Conservation (phyloP, 2,329 filamentous ascomycete genomes). For the Akanthomyces lecanii region DNA sequence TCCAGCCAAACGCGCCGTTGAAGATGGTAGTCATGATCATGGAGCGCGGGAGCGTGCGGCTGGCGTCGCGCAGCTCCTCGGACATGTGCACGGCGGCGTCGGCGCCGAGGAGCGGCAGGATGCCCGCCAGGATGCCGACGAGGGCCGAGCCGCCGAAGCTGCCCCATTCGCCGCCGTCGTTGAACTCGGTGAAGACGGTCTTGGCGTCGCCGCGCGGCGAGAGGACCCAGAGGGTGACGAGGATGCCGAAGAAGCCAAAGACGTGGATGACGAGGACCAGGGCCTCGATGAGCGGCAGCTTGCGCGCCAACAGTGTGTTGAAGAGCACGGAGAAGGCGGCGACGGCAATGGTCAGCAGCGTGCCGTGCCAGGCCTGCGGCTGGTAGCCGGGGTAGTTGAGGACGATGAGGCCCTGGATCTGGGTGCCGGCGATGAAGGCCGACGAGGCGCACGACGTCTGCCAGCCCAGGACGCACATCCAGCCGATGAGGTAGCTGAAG, state of each 20-base stretch:
- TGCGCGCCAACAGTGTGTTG: slow-evolving; percentile 39
- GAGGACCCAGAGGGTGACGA: slow-evolving; percentile 37
- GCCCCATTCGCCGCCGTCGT: slow-evolving; percentile 30
- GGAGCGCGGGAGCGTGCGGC: slow-evolving; percentile 28
- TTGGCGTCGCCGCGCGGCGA: slow-evolving; percentile 26
- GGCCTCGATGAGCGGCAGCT: slow-evolving; percentile 40
- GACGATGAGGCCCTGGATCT: slow-evolving; percentile 41
- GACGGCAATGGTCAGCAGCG: slow-evolving; percentile 39
- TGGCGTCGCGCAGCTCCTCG: slow-evolving; percentile 35
- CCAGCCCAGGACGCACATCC: slow-evolving; percentile 45
- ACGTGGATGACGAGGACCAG: slow-evolving; percentile 40
- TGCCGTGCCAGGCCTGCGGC: slow-evolving; percentile 39
- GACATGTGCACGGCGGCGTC: slow-evolving; percentile 31
- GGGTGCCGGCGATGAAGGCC: slow-evolving; percentile 39
- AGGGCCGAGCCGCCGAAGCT: slow-evolving; percentile 32
- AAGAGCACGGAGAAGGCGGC: slow-evolving; percentile 37
- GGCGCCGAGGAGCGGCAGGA: slow-evolving; percentile 31
- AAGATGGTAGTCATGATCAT: slow-evolving; percentile 30
- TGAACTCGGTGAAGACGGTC: slow-evolving; percentile 29
- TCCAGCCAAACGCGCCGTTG: slow-evolving; percentile 32
- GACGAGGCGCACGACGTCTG: slow-evolving; percentile 37
- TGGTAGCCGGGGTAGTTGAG: slow-evolving; percentile 33
- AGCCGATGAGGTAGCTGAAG: slow-evolving; percentile 48
- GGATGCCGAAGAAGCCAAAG: slow-evolving; percentile 23
- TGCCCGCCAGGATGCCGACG: slow-evolving; percentile 35